Evolutionary conservation across 805 yeast species (phyloP).

Genomic region (Metschnikowia amazonensis): DNA sequence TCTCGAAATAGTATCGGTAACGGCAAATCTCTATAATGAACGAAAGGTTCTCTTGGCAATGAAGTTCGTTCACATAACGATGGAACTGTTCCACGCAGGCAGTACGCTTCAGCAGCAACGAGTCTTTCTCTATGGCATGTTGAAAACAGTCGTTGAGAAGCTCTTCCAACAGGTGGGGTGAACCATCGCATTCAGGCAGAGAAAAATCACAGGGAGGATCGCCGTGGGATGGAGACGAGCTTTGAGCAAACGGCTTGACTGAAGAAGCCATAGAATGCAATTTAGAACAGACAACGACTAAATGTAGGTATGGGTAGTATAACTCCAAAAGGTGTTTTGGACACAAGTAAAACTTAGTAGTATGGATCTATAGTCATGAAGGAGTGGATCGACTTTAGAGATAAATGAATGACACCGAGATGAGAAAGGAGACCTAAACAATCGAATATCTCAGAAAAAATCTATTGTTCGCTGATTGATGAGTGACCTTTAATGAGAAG

Average conservation of each 20-base stretch:
- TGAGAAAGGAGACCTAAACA: not conserved
- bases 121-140: slow-evolving; percentile 20
- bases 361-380: not conserved
- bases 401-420: slow-evolving; percentile 1
- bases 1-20: slow-evolving; percentile 43
- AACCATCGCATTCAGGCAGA: slow-evolving; percentile 1
- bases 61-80: slow-evolving; percentile 33
- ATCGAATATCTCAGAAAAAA: not conserved
- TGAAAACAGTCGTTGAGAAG: slow-evolving; percentile 33
- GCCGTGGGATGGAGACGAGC: not conserved
- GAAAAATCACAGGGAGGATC: not conserved
- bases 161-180: slow-evolving; percentile 23
- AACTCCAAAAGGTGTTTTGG: not conserved
- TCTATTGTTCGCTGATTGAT: not conserved
- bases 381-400: not conserved
- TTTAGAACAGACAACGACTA: not conserved
- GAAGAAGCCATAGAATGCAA: slow-evolving; percentile 4
- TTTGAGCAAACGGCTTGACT: not conserved
- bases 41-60: slow-evolving; percentile 44
- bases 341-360: not conserved
- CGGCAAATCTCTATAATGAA: slow-evolving; percentile 44
- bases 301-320: not conserved
- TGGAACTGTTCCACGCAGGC: slow-evolving; percentile 28
- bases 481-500: not conserved
- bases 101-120: slow-evolving; percentile 14